Conservation (phyloP, 139 green algal genomes). For the Haematococcus lacustris region DNA sequence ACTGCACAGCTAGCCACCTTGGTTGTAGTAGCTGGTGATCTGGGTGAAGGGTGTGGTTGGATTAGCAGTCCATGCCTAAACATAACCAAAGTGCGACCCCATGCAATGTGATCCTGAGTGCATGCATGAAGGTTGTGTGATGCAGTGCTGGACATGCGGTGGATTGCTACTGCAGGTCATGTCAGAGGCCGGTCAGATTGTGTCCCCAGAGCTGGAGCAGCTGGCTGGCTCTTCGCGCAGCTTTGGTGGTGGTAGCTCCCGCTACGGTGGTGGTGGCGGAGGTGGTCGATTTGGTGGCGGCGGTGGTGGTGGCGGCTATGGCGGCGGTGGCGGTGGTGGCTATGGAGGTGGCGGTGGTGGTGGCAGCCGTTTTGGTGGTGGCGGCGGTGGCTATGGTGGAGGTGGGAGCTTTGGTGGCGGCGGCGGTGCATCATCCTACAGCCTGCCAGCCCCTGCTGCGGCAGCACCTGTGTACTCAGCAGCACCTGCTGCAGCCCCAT, state of each 20-base stretch:
- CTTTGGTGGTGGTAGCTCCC: constrained; percentile 30
- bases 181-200: constrained; percentile 50
- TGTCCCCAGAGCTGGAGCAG: constrained; percentile 45
- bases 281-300: constrained; percentile 5
- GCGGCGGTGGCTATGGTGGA: no score
- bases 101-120: no score
- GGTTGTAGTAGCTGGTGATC: not conserved
- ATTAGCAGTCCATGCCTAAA: no score
- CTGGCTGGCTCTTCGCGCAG: constrained; percentile 28
- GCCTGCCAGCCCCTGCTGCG: not conserved
- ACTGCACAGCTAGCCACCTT: not conserved
- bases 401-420: not conserved
- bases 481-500: not conserved
- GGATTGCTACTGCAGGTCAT: constrained; percentile 42
- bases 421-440: not conserved
- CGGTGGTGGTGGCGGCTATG: not conserved
- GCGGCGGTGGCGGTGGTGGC: constrained; percentile 18
- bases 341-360: constrained; percentile 12
- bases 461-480: not conserved
- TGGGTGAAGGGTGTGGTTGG: not conserved
- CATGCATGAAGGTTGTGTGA: no score
- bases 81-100: no score
- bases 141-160: not conserved
- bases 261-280: constrained; percentile 19
- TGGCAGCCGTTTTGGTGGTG: not conserved